A percentile compares a stretch with the other conserved stretches of the same genome.
Conservation (phyloP, 2,329 filamentous ascomycete species). For the Pezicula carpinea region DNA sequence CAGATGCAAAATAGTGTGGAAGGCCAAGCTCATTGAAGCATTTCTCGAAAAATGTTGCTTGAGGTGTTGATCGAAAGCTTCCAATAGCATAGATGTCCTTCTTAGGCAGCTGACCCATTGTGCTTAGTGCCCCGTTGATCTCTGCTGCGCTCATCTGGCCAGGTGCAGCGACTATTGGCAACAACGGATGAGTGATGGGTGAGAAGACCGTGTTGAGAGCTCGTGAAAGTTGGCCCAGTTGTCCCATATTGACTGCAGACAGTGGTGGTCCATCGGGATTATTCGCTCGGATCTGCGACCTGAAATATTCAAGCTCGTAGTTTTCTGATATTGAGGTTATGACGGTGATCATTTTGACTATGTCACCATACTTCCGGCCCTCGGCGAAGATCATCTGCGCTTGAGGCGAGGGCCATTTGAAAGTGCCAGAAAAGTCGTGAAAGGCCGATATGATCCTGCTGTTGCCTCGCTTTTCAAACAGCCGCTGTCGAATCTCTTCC, state of each 20-base stretch:
- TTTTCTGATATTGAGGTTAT: conserved; percentile 80
- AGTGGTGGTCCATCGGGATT: conserved; percentile 68
- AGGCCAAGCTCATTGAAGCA: conserved; percentile 79
- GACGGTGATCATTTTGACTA: conserved; percentile 87
- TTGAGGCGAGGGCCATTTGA: conserved; percentile 74
- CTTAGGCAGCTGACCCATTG: conserved; percentile 75
- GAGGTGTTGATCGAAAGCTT: conserved; percentile 62
- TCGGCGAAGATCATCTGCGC: conserved; percentile 68
- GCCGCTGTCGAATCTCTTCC: conserved; percentile 62
- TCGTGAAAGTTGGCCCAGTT: conserved; percentile 78
- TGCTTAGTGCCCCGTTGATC: conserved; percentile 74
- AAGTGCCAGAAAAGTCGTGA: conserved; percentile 80
- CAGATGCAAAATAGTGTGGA: conserved; percentile 73
- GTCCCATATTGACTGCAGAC: conserved; percentile 83
- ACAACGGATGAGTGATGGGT: conserved; percentile 78
- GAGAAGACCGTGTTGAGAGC: conserved; percentile 83
- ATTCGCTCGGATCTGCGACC: conserved; percentile 66
- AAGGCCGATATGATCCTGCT: conserved; percentile 90
- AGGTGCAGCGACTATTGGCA: conserved; percentile 79
- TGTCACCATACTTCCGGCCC: conserved; percentile 71
- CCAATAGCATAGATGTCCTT: conserved; percentile 78
- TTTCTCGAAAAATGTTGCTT: conserved; percentile 82
- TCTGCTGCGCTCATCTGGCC: conserved; percentile 82
- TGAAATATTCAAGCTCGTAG: conserved; percentile 86
- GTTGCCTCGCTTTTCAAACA: conserved; percentile 68